These are phyloP conservation scores for Colletotrichum theobromicola DNA, from an alignment of 2,329 filamentous ascomycete genomes.

Conservation along the genomic window DNA sequence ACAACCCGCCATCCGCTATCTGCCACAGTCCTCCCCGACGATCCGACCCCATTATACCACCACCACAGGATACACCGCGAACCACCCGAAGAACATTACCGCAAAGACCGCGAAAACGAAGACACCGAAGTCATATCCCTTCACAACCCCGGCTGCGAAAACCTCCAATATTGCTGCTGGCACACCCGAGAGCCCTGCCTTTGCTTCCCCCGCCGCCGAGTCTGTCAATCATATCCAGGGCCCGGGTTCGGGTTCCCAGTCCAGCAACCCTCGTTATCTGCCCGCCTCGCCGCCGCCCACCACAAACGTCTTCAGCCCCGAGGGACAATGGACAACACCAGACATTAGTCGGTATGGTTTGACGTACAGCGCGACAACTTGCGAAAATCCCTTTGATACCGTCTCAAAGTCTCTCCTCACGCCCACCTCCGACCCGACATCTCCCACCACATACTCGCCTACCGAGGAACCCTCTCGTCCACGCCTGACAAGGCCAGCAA, in stretches of 20 bases:
- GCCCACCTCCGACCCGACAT: constrained; percentile 7
- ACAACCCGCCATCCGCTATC: constrained; percentile 7
- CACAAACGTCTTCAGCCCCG: not conserved
- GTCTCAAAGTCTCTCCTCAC: constrained; percentile 3
- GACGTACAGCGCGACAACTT: constrained; percentile 26
- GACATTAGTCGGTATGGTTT: constrained; percentile 34
- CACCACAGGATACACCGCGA: not conserved
- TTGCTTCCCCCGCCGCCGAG: not conserved
- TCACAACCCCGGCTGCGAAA: not conserved
- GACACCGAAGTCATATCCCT: not conserved
- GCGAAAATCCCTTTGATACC: constrained; percentile 23
- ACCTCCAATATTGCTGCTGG: not conserved
- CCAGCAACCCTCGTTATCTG: constrained; percentile 12
- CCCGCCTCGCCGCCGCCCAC: constrained; percentile 11
- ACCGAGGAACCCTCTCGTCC: not conserved
- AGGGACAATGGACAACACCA: constrained; percentile 18
- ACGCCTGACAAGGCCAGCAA: constrained; percentile 8
- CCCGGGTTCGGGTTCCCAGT: constrained; percentile 23
- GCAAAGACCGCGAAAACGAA: not conserved
- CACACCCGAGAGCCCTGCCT: not conserved
- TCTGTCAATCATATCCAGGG: constrained; percentile 5
- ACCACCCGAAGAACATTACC: not conserved
- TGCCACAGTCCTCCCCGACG: constrained; percentile 2
- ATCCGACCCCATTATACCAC: not conserved
- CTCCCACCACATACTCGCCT: constrained; percentile 1